Base-by-base conservation (phyloP, 768 basidiomycete species). In the Mycena galericulata region DNA sequence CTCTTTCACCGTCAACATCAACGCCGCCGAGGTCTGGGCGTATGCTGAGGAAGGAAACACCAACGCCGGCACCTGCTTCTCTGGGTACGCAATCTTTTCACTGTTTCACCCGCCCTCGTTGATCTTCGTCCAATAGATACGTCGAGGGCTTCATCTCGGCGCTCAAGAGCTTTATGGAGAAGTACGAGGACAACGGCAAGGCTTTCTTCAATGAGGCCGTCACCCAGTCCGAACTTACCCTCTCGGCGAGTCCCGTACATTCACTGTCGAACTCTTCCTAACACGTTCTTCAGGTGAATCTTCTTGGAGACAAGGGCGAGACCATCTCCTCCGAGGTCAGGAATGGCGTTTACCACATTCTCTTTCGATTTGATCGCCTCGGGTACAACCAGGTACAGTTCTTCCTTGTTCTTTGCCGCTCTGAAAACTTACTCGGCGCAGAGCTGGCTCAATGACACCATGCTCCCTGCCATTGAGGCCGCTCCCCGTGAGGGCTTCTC, bases 271-370 rank as follows among this genome's bases (percentile, higher is more conserved):
- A 29, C 15, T 36, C n/a, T 29, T n/a, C 22, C 22, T 67, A 15
- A 62, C 24, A 26, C n/a, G 3, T 12, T 27, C 27, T n/a, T 17
- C 43, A 67, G 58, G 45, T 54, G 57, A 63, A 71, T 62, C 54
- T 27, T 3, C 47, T 36, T 43, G 69, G 69, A 51, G 73, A 69
- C 27, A 72, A 81, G 75, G 80, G 75, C 17, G 71, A 71, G 22
- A 75, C 75, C 29, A 79, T 84, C 69, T 51, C 68, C 30, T 74
- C 77, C 29, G 81, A 81, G 26, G 74, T 84, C 67, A 78, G 78
- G 62, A 80, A 81, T n/a, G 82, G 81, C 15, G 78, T 81, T 18
- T 83, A 79, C 75, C 76, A 77, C 66, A 82, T 84, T 61, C 76
- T 84, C 46, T 82, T 84, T 75, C 62, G 76, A 34, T 71, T 77